phyloP scores from a whole-genome alignment of 2,329 filamentous ascomycete species.

The Pseudohalonectria lignicola region DNA sequence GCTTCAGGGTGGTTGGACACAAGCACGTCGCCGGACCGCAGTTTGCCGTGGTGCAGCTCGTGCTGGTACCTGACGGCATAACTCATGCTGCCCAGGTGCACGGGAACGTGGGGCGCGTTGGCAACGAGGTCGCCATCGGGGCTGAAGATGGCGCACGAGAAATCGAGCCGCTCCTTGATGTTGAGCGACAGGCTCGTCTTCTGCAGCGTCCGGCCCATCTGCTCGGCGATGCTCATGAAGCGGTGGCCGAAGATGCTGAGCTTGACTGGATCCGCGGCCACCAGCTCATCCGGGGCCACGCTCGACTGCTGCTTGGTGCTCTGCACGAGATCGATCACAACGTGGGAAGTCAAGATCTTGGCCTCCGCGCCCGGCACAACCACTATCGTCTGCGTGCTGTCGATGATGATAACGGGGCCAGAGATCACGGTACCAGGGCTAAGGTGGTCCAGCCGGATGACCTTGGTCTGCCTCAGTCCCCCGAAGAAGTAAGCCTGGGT shows the following conservation, averaged over 20 bases:
- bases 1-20: slow-evolving; percentile 79
- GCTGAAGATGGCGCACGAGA: slow-evolving; percentile 74
- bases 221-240: slow-evolving; percentile 79
- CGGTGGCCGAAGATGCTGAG: slow-evolving; percentile 71
- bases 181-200: slow-evolving; percentile 75
- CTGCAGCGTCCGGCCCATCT: slow-evolving; percentile 70
- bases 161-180: slow-evolving; percentile 74
- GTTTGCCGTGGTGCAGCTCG: slow-evolving; percentile 58
- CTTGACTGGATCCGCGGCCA: slow-evolving; percentile 58
- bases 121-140: slow-evolving; percentile 65
- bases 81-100: slow-evolving; percentile 75
- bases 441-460: slow-evolving; percentile 58
- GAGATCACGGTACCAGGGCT: slow-evolving; percentile 59
- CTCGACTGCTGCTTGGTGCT: no score
- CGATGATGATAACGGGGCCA: slow-evolving; percentile 79
- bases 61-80: slow-evolving; percentile 74
- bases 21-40: slow-evolving; percentile 70
- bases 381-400: slow-evolving; percentile 85
- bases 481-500: neutral
- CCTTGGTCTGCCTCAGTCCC: neutral
- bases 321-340: slow-evolving; percentile 73
- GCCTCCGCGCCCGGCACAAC: slow-evolving; percentile 71
- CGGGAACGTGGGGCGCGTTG: slow-evolving; percentile 70
- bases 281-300: no score
- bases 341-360: slow-evolving; percentile 72